phyloP scores from a whole-genome alignment of 345 rosid genomes.

The Murraya paniculata region DNA sequence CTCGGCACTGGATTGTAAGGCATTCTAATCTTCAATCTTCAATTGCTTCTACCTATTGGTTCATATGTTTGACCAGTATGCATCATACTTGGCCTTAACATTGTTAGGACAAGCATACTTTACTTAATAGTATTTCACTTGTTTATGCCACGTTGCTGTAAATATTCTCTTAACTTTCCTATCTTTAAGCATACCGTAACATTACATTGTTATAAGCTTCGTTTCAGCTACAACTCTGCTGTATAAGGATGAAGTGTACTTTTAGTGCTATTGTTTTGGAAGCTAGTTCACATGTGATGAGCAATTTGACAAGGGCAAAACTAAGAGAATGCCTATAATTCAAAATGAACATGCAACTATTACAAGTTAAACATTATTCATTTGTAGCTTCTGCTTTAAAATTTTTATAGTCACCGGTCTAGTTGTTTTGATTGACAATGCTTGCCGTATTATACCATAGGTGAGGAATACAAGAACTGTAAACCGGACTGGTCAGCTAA shows the following conservation, averaged over 20 bases:
- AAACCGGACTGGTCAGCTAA: conserved; percentile 83
- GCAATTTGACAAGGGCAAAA: neutral
- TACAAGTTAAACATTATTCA: neutral
- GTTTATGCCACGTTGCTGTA: neutral
- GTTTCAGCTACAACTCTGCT: neutral
- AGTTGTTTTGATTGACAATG: neutral
- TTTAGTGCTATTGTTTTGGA: neutral
- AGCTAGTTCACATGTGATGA: neutral
- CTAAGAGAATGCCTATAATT: neutral
- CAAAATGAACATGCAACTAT: neutral
- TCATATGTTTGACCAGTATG: neutral
- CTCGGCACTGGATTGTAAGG: conserved; percentile 94
- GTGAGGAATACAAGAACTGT: conserved; percentile 87
- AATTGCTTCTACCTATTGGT: neutral
- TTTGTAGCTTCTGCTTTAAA: neutral
- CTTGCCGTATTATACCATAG: conserved; percentile 30
- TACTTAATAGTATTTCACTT: neutral
- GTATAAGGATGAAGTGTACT: neutral
- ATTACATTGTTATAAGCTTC: neutral
- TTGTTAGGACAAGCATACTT: neutral
- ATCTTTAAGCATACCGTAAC: neutral
- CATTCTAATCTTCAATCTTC: neutral
- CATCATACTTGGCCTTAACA: neutral
- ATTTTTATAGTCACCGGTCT: neutral
- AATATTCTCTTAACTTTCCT: neutral